Percentiles rank a stretch among this genome's conserved stretches.
These are phyloP conservation scores for Naganishia friedmannii DNA, from an alignment of 768 basidiomycete genomes.

Conservation along the genomic window DNA sequence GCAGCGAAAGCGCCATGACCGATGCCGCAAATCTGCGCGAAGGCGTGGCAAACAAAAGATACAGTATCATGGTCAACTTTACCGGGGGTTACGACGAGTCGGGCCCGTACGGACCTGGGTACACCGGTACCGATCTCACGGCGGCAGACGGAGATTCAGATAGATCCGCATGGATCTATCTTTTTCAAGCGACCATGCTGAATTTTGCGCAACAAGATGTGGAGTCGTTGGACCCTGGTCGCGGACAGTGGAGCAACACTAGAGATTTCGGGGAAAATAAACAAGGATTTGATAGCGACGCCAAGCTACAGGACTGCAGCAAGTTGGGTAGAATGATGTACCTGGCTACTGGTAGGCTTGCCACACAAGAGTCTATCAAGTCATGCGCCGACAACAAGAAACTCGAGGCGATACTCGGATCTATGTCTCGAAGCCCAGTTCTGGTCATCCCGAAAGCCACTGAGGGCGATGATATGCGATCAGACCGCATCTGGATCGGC, in stretches of 20 bases:
- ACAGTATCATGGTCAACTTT: not conserved
- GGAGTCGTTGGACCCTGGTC: not conserved
- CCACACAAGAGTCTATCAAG: not conserved
- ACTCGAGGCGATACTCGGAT: not conserved
- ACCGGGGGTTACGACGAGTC: not conserved
- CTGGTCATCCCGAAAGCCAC: not conserved
- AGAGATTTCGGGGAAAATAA: not conserved
- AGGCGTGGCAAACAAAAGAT: not conserved
- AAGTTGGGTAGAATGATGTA: not conserved
- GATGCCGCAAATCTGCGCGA: not conserved
- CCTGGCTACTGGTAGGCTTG: not conserved
- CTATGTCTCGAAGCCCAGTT: not conserved
- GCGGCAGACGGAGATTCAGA: not conserved
- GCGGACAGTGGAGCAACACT: not conserved
- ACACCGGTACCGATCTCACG: not conserved
- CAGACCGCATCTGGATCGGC: conserved; percentile 16
- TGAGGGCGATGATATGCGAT: not conserved
- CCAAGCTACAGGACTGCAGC: not conserved
- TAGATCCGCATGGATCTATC: not conserved
- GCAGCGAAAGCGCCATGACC: not conserved
- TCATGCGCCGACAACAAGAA: too few relatives aligned
- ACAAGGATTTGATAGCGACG: not conserved
- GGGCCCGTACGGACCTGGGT: too few relatives aligned
- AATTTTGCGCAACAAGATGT: not conserved
- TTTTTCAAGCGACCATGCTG: conserved; percentile 2